Evolutionary conservation across 768 basidiomycete species (phyloP), one percentile per base, ranked within the genome.

Genomic region (Guyanaporus albipodus): DNA sequence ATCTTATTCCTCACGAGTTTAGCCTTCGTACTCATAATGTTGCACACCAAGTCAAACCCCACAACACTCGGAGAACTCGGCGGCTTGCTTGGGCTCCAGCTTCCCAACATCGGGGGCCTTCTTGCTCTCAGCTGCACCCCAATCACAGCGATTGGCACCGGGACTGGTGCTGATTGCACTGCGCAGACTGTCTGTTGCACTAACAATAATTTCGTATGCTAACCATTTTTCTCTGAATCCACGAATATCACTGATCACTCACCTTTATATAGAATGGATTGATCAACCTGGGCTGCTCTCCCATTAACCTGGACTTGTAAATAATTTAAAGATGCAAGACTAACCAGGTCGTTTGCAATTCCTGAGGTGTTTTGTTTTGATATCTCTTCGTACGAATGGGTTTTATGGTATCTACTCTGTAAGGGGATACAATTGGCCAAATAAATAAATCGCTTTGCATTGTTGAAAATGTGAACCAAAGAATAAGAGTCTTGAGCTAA

Each of bases 271-370:
- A 60, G 58, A 38, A 17, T 8, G 55, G 52, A 2, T 22, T 57
- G 18, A 32, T 59, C 34, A 42, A 45, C 8, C 11, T 59, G 3
- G 58, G 58, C n/a, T 59, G 58, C 36, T 33, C 37, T 6, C 55
- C 58, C 12, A 10, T 54, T n/a, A 41, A 32, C 26, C 10, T 55
- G 15, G 28, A 8, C 35, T 1, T 31, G 9, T 60, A 17, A 58
- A 23, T 2, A 2, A 1, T 14, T 19, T n/a, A 38, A n/a, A 14
- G 19, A 19, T 8, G 11, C 23, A 8, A 26, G 24, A 17, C 11
- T 22, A n/a, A n/a, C n/a, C n/a, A n/a, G n/a, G n/a, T n/a, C n/a
- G n/a, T n/a, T n/a, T n/a, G n/a, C n/a, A n/a, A n/a, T n/a, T n/a
- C n/a, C n/a, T n/a, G n/a, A n/a, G n/a, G n/a, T n/a, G n/a, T n/a